Base-by-base conservation (phyloP, 2,329 filamentous ascomycete genomes). In the Diaporthe velutina region DNA sequence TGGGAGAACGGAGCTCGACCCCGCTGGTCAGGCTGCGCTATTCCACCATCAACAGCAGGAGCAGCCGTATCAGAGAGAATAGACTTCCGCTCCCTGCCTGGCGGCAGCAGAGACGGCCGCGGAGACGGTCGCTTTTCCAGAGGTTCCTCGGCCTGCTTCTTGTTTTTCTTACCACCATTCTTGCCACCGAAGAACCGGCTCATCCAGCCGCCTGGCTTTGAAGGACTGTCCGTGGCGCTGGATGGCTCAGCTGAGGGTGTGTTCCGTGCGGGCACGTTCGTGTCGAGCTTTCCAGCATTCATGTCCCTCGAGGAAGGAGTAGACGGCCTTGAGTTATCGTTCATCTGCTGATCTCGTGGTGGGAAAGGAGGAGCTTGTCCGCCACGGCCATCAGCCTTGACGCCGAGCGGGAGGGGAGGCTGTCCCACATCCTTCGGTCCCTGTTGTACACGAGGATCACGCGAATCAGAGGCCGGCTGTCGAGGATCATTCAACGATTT, bases 51-150 rank as follows among this genome's bases (percentile, higher is more conserved):
- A 33, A 25, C 45, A n/a, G 13, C 22, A 40, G 52, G 52, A 54
- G 52, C 19, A 17, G 22, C 22, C 38, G 55, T n/a, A 33, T 54
- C 19, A 22, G 67, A 15, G 3, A 13, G 1, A 12, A 55, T 7
- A 15, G 42, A 52, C 19, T 28, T 28, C 33, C 38, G 58, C 8
- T 22, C n/a, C 13, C 4, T 35, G 25, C 30, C 19, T 25, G 7
- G 48, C 45, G 70, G 70, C 15, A 72, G 28, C 25, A 72, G 48
- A 33, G 70, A 72, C 15, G 70, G 70, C 17, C 70, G 28, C 25
- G 64, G 48, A 33, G 70, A 72, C 15, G 70, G 70, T 12, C 70
- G 17, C 28, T 64, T 61, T 0, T 15, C 22, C 25, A 28, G 9
- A n/a, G 50, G 22, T 8, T 45, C 48, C 45, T 72, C 57, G 13